These are phyloP conservation scores for Coffea eugenioides DNA, from an alignment of 257 asterid genomes.

Conservation along the genomic window DNA sequence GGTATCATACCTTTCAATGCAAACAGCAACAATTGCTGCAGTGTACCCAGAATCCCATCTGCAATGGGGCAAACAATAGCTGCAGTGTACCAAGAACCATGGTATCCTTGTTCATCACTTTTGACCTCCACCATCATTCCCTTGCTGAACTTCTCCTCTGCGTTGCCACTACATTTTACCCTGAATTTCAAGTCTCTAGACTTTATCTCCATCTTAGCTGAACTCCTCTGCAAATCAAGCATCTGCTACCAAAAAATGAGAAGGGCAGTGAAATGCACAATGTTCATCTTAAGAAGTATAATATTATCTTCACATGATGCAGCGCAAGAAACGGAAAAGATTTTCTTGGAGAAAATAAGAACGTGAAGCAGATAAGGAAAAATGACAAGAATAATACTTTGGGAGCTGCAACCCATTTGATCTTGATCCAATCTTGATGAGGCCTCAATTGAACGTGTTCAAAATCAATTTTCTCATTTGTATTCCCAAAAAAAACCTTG, in stretches of 20 bases:
- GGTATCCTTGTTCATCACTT: too few species aligned
- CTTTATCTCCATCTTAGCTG: slow-evolving; percentile 24
- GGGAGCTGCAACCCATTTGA: not conserved
- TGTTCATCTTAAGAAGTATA: not conserved
- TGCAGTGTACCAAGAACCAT: too few species aligned
- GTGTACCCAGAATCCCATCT: too few species aligned
- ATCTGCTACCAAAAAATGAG: slow-evolving; percentile 2
- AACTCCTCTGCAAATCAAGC: slow-evolving; percentile 31
- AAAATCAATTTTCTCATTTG: slow-evolving; percentile 33
- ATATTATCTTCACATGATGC: too few species aligned
- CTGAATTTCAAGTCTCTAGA: not conserved
- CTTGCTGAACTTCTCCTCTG: too few species aligned
- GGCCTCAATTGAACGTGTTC: slow-evolving; percentile 47
- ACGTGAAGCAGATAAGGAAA: not conserved
- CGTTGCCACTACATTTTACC: too few species aligned
- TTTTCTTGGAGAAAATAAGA: not conserved
- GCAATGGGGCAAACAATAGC: too few species aligned
- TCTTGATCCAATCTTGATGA: slow-evolving; percentile 45
- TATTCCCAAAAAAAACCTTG: slow-evolving; percentile 27
- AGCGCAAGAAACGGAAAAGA: not conserved
- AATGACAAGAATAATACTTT: not conserved
- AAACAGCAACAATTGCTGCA: too few species aligned
- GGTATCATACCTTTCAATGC: too few species aligned
- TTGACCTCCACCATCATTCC: too few species aligned
- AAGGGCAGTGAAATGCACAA: not conserved